Conservation (phyloP, 768 basidiomycete species). For the Chalciporus piperatus region DNA sequence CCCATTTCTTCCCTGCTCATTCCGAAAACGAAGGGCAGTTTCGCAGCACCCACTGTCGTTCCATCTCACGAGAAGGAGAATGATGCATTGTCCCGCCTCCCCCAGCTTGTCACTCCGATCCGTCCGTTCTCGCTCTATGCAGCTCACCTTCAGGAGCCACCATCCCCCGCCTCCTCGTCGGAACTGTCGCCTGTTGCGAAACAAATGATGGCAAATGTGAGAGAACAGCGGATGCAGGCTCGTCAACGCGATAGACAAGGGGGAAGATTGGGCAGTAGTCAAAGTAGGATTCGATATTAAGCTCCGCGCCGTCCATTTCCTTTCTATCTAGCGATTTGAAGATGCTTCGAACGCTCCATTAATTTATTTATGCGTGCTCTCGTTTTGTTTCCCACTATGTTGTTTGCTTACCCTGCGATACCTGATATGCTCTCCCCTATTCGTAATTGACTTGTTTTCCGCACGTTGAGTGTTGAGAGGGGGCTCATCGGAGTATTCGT, state of each 20-base stretch:
- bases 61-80: conserved; percentile 22
- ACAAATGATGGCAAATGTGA: conserved; percentile 64
- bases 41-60: not conserved
- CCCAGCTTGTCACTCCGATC: conserved; percentile 42
- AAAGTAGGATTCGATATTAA: conserved; percentile 32
- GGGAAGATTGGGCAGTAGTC: conserved; percentile 31
- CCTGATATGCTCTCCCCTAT: not conserved
- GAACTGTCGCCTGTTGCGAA: conserved; percentile 69
- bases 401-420: conserved; percentile 4
- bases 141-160: conserved; percentile 27
- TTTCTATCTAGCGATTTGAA: conserved; percentile 5
- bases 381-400: conserved; percentile 9
- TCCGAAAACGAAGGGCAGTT: not conserved
- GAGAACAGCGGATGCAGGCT: conserved; percentile 39
- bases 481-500: not conserved
- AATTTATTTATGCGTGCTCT: conserved; percentile 14
- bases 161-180: conserved; percentile 69
- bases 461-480: too few relatives aligned
- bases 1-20: conserved; percentile 7
- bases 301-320: not conserved
- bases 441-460: not conserved
- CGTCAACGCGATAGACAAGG: conserved; percentile 31
- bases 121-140: conserved; percentile 41
- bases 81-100: conserved; percentile 25
- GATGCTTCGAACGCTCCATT: conserved; percentile 5